Base-by-base conservation (phyloP, 495 filamentous ascomycete genomes). In the Penicillium macrosclerotiorum region DNA sequence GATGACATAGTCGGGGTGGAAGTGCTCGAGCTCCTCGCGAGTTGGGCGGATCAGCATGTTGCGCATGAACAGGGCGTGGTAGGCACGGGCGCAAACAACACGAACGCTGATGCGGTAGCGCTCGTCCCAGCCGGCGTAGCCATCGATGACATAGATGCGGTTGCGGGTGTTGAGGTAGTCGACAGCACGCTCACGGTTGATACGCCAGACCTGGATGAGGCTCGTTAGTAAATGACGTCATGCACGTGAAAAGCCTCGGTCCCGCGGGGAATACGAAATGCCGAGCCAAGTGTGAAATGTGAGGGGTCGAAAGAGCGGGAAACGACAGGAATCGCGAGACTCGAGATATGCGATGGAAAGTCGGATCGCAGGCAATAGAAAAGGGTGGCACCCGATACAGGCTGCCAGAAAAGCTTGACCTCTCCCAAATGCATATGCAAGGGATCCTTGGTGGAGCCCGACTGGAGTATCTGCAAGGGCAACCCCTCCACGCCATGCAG, bases 1-100 rank as follows among this genome's bases (percentile, higher is more conserved):
- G 76, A 98, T 97, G 57, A 90, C 90, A 78, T 98, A 98, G 78
- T 98, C 90, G 52, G 93, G 93, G 71, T 95, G 89, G 81, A 98
- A 98, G 75, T 88, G 80, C 71, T 94, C 83, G 31, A 98, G 83
- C 79, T 97, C 90, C 70, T 92, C 88, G 40, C 77, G 78, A 33
- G 81, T 74, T 45, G 93, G 93, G 63, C 93, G 86, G 77, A 98
- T 98, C 64, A 98, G 88, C 93, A 98, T 98, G 79, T 98, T 98
- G 59, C 94, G 89, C 93, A 98, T 98, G 88, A 98, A 98, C 48
- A 98, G 81, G 52, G 93, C 93, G 80, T 98, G 93, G 80, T 98
- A 98, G 71, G 93, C 93, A 67, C 93, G 88, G 51, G 93, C 93
- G 74, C 93, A 98, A 65, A 98, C 89, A 50, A 98, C 92, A 55